Percentiles rank a stretch among this genome's conserved stretches.
Evolutionary conservation across 1,284 basidiomycete species (phyloP).

Genomic region (Sphagnurus paluster): DNA sequence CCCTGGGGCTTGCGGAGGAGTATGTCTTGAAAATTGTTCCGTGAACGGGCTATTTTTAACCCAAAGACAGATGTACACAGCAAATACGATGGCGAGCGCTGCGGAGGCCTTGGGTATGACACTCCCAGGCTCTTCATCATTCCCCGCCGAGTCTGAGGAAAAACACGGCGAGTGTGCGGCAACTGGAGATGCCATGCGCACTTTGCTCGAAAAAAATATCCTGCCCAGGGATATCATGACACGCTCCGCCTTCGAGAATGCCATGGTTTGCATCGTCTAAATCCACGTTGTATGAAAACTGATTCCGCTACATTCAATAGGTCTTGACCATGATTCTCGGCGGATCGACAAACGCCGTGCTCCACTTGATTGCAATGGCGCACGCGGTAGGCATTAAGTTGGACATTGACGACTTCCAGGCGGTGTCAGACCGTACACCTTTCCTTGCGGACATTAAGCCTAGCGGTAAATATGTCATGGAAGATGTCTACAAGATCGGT

Average conservation of each 20-base stretch:
- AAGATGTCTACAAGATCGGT: constrained; percentile 86
- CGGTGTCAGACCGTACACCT: constrained; percentile 81
- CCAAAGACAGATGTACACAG: constrained; percentile 81
- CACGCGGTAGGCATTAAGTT: constrained; percentile 85
- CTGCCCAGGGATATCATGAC: constrained; percentile 97
- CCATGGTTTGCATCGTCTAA: constrained; percentile 63
- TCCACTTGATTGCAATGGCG: constrained; percentile 90
- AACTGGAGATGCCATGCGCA: constrained; percentile 80
- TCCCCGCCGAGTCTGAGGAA: constrained; percentile 89
- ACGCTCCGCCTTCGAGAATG: constrained; percentile 92
- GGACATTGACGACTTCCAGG: constrained; percentile 85
- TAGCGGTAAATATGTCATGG: constrained; percentile 89
- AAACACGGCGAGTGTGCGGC: constrained; percentile 83
- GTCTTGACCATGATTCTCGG: constrained; percentile 93
- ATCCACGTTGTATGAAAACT: constrained; percentile 10
- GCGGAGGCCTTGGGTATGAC: constrained; percentile 94
- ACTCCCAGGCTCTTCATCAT: constrained; percentile 94
- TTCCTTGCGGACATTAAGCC: constrained; percentile 92
- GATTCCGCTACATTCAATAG: constrained; percentile 37
- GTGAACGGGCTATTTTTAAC: constrained; percentile 7
- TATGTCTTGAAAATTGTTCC: constrained; percentile 42
- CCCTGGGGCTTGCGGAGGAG: constrained; percentile 94
- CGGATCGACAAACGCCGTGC: constrained; percentile 90
- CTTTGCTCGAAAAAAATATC: constrained; percentile 89
- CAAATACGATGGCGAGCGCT: constrained; percentile 95